Evolutionary conservation across 1,284 basidiomycete species (phyloP).

Genomic region (Tilletia caries): DNA sequence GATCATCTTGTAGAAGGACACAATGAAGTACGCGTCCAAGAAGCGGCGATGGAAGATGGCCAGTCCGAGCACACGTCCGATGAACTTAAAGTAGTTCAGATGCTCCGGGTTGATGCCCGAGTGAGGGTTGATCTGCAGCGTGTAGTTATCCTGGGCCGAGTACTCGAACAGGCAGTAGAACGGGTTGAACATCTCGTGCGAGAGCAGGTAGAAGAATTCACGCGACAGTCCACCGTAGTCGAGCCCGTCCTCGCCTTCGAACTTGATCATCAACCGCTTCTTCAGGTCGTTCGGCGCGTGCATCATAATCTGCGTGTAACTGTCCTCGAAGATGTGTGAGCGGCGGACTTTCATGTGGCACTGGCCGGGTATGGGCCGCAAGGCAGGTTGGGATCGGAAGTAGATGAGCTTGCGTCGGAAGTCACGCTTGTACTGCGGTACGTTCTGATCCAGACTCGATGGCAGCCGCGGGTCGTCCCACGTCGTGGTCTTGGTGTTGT

Average conservation of each 20-base stretch:
- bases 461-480: constrained; percentile 92
- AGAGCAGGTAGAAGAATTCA: constrained; percentile 99
- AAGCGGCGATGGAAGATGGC: constrained; percentile 98
- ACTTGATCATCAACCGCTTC: constrained; percentile 96
- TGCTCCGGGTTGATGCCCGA: constrained; percentile 98
- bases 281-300: constrained; percentile 90
- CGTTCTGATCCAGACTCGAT: constrained; percentile 78
- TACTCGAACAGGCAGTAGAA: constrained; percentile 99
- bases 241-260: constrained; percentile 95
- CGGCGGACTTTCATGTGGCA: constrained; percentile 94
- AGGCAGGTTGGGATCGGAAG: constrained; percentile 94
- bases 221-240: constrained; percentile 97
- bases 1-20: constrained; percentile 98
- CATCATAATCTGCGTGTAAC: constrained; percentile 92
- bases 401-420: constrained; percentile 98
- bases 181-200: constrained; percentile 71
- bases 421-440: constrained; percentile 99
- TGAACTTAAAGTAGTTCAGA: constrained; percentile 99
- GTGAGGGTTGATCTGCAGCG: constrained; percentile 94
- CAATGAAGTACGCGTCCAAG: constrained; percentile 97
- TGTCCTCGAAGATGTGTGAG: constrained; percentile 91
- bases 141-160: constrained; percentile 98
- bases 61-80: constrained; percentile 85
- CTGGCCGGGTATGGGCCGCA: constrained; percentile 75
- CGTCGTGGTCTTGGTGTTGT: constrained; percentile 87